A percentile compares a stretch with the other conserved stretches of the same genome.
Conservation (phyloP, 164 flowering plant species). For the Litsea cubeba region DNA sequence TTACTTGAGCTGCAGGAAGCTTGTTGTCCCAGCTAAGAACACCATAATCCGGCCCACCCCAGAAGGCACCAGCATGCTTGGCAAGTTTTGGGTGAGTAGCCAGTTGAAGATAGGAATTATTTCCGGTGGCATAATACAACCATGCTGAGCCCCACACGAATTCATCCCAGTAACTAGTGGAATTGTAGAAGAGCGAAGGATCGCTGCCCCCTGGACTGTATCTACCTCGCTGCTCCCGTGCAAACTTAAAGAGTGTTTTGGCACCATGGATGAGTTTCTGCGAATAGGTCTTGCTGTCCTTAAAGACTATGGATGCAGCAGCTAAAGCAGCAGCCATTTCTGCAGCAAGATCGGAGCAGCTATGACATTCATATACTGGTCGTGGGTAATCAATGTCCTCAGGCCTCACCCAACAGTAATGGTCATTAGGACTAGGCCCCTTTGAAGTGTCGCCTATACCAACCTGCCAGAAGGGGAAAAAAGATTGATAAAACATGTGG, state of each 20-base stretch:
- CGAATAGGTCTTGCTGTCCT: conserved; percentile 87
- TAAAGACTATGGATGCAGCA: conserved; percentile 93
- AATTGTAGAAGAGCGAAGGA: conserved; percentile 68
- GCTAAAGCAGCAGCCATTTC: conserved; percentile 99
- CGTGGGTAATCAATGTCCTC: conserved; percentile 88
- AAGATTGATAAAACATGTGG: not conserved
- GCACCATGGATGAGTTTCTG: conserved; percentile 97
- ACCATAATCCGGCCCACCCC: conserved; percentile 92
- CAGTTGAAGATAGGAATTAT: conserved; percentile 63
- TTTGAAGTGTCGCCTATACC: conserved; percentile 75
- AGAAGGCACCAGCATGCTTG: conserved; percentile 96
- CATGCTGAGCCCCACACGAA: conserved; percentile 93
- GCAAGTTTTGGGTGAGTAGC: conserved; percentile 69
- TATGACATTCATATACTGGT: conserved; percentile 54
- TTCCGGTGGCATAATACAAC: conserved; percentile 97
- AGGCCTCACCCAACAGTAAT: conserved; percentile 96
- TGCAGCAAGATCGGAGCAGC: conserved; percentile 92
- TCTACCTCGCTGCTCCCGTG: conserved; percentile 76
- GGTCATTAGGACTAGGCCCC: conserved; percentile 68
- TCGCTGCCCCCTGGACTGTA: conserved; percentile 67
- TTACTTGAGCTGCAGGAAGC: conserved; percentile 93
- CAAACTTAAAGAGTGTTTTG: conserved; percentile 59
- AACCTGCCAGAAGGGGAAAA: conserved; percentile 37
- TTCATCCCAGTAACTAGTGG: conserved; percentile 88
- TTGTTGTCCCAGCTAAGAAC: conserved; percentile 97